Percentiles rank a stretch among this genome's conserved stretches.
phyloP scores from a whole-genome alignment of 1,139 yeast species.

The Hemisphaericaspora xylanilytica region DNA sequence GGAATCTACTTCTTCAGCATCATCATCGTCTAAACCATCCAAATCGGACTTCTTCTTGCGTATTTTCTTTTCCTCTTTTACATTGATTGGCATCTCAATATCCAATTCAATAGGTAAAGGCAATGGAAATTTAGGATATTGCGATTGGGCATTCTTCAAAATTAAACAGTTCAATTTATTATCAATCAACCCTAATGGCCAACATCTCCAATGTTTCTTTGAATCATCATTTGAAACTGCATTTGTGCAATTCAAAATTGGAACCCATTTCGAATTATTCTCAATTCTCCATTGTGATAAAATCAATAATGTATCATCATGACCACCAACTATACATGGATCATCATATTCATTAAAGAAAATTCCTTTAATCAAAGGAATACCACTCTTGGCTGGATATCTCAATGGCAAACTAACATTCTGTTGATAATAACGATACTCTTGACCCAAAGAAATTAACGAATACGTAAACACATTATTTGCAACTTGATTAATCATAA shows the following conservation, averaged over 20 bases:
- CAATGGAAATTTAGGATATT: constrained; percentile 67
- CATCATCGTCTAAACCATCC: constrained; percentile 9
- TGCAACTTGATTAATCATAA: constrained; percentile 33
- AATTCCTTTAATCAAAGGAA: constrained; percentile 53
- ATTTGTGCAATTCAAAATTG: constrained; percentile 66
- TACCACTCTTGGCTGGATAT: constrained; percentile 14
- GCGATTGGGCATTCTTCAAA: constrained; percentile 51
- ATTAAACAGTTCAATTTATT: constrained; percentile 72
- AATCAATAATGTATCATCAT: constrained; percentile 65
- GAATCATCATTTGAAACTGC: constrained; percentile 51
- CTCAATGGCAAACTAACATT: constrained; percentile 38
- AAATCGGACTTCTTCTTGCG: constrained; percentile 10
- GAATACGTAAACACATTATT: constrained; percentile 34
- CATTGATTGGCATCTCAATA: constrained; percentile 58
- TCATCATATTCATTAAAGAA: constrained; percentile 85
- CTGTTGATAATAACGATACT: constrained; percentile 41
- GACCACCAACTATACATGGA: constrained; percentile 78
- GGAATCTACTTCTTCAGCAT: constrained; percentile 15
- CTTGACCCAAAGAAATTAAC: constrained; percentile 35
- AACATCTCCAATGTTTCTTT: constrained; percentile 57
- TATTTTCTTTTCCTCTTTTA: constrained; percentile 12
- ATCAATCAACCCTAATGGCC: constrained; percentile 83
- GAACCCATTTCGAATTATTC: constrained; percentile 82
- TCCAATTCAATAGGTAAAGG: constrained; percentile 81
- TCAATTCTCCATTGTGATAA: constrained; percentile 77